Base-by-base conservation (phyloP, 352 stramenopile species). In the Pythium folliculosum region DNA sequence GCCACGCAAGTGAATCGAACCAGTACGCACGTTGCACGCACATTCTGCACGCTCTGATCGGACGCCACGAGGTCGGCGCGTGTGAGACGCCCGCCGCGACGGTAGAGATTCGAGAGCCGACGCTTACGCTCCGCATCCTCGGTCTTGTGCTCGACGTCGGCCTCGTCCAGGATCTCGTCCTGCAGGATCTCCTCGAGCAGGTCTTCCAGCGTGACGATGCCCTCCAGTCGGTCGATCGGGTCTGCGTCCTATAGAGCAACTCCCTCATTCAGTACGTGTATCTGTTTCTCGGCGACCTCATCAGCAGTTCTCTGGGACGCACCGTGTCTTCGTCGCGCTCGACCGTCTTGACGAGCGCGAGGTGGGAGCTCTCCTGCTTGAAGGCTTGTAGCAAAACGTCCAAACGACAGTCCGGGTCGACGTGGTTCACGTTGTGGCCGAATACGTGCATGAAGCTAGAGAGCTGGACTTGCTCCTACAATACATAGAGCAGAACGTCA, bases 161-260 rank as follows among this genome's bases (percentile, higher is more conserved):
- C 96, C 74, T 99, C 96, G 74, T 99, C 96, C 21, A 99, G 82
- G 67, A 99, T 98, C 67, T 99, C 95, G 62, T 96, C 90, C 62
- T 92, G 84, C 55, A 99, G 77, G 67, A 99, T 99, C 59, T 98
- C 91, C 71, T 99, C 97, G 48, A 99, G 89, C 21, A 99, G 96
- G 76, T 99, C 97, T 76, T 99, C 97, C 8, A 99, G 75, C 14
- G 98, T 99, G 40, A 99, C 97, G 40, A 99, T 98, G 21, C 98
- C 98, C 52, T 97, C 89, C 1, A 99, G 77, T 66, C 95, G 88
- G 53, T 98, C 97, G 59, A 92, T 94, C 13, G 96, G 89, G 67
- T 98, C 95, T 38, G 63, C 76, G 59, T 92, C 38, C 38, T 45
- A 12, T 19, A 45, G 27, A 32, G 27, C 27, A n/a, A n/a, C n/a